Percentiles rank a stretch among this genome's conserved stretches.
Conservation (phyloP, 768 basidiomycete species). For the Paxillus involutus region DNA sequence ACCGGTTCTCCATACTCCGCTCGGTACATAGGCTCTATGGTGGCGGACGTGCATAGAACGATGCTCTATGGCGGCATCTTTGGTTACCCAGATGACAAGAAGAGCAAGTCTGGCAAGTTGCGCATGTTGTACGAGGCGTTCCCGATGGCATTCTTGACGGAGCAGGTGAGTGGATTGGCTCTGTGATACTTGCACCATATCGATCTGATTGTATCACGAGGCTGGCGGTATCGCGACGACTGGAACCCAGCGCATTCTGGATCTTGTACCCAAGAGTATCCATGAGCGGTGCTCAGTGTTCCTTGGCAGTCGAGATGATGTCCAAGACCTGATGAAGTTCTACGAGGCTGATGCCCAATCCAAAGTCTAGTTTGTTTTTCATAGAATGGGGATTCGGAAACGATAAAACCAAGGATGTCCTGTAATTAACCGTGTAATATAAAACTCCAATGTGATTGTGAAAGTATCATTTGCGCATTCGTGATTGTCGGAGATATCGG, state of each 20-base stretch:
- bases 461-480: too few species aligned
- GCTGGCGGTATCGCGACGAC: constrained; percentile 97
- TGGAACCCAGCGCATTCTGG: constrained; percentile 89
- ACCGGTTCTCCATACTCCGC: constrained; percentile 82
- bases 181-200: not conserved
- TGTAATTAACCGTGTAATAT: constrained; percentile 9
- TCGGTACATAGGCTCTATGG: constrained; percentile 98
- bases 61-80: constrained; percentile 98
- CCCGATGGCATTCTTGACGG: constrained; percentile 94
- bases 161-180: constrained; percentile 63
- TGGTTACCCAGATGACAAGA: constrained; percentile 97
- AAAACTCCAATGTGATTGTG: not conserved
- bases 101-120: constrained; percentile 94
- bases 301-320: constrained; percentile 92
- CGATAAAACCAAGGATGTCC: not conserved
- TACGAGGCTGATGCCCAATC: constrained; percentile 48
- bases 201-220: constrained; percentile 36
- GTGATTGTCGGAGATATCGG: too few species aligned
- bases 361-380: constrained; percentile 6
- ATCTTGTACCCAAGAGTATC: constrained; percentile 82
- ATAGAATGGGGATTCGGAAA: not conserved
- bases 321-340: constrained; percentile 85
- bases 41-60: constrained; percentile 96
- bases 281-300: constrained; percentile 94
- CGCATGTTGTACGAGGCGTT: constrained; percentile 96